Conservation (phyloP, 768 basidiomycete genomes). For the Rhizopogon sp. region DNA sequence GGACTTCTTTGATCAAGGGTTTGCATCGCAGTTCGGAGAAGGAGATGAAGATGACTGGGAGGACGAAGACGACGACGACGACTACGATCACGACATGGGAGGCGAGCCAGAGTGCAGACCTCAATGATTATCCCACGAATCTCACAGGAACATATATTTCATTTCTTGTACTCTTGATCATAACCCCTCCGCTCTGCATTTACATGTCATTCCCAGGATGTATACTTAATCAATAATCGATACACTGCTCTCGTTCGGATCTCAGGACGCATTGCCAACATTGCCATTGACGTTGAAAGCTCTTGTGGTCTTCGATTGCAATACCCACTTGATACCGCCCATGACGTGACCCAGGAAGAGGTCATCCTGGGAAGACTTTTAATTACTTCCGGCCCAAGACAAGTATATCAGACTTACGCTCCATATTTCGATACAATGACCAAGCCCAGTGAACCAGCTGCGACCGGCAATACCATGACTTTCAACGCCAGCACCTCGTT, state of each 20-base stretch:
- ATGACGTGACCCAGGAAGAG: constrained; percentile 70
- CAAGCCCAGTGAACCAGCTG: constrained; percentile 81
- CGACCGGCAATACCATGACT: constrained; percentile 50
- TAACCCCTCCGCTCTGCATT: constrained; percentile 14
- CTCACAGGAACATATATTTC: constrained; percentile 8
- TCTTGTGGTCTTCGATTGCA: constrained; percentile 65
- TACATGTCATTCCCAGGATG: constrained; percentile 19
- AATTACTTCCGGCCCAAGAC: neutral
- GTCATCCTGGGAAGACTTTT: constrained; percentile 41
- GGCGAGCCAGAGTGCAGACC: constrained; percentile 56
- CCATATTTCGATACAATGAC: constrained; percentile 79
- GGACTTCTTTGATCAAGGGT: constrained; percentile 74
- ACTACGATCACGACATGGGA: constrained; percentile 33
- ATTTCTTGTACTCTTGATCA: constrained; percentile 10
- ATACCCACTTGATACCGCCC: constrained; percentile 69
- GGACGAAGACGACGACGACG: constrained; percentile 64
- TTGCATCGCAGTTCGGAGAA: constrained; percentile 67
- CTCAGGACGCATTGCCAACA: constrained; percentile 45
- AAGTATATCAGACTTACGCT: constrained; percentile 37
- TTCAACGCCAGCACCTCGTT: constrained; percentile 62
- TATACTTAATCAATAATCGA: constrained; percentile 22
- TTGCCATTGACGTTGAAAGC: constrained; percentile 55
- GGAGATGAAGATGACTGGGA: constrained; percentile 67
- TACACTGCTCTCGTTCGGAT: constrained; percentile 2
- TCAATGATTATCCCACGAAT: constrained; percentile 34